phyloP scores from a whole-genome alignment of 768 basidiomycete species.

The Lentinula detonsa region DNA sequence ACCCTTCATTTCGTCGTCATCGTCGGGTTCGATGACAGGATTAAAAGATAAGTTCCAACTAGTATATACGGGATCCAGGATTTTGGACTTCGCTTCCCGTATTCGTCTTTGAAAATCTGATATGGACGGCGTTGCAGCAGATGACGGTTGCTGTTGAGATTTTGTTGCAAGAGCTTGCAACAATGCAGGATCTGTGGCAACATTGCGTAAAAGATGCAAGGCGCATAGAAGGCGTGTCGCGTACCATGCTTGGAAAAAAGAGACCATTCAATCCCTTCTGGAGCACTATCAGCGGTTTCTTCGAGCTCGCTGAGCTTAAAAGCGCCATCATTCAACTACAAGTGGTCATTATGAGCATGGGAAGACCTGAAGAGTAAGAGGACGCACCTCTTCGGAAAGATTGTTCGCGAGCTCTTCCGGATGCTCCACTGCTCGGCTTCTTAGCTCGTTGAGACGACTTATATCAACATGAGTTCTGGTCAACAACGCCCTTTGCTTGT shows the following conservation, averaged over 20 bases:
- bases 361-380: neutral
- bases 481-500: conserved; percentile 4
- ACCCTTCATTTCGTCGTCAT: conserved; percentile 29
- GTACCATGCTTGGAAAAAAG: conserved; percentile 52
- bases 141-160: conserved; percentile 29
- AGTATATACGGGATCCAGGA: conserved; percentile 45
- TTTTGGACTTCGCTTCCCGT: conserved; percentile 38
- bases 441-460: conserved; percentile 39
- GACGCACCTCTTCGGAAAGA: conserved; percentile 28
- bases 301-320: conserved; percentile 36
- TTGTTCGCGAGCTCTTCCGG: conserved; percentile 26
- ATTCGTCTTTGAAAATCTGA: conserved; percentile 57
- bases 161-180: conserved; percentile 39
- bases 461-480: conserved; percentile 6
- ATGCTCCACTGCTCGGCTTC: conserved; percentile 26
- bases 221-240: conserved; percentile 9
- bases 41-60: conserved; percentile 16
- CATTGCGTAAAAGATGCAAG: neutral
- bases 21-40: conserved; percentile 29
- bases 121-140: conserved; percentile 24
- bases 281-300: conserved; percentile 31
- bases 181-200: conserved; percentile 43
- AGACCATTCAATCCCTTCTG: conserved; percentile 57
- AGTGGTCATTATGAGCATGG: conserved; percentile 4
- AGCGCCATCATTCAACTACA: conserved; percentile 24